Evolutionary conservation across 768 basidiomycete genomes (phyloP).

Genomic region (Clathrus columnatus): DNA sequence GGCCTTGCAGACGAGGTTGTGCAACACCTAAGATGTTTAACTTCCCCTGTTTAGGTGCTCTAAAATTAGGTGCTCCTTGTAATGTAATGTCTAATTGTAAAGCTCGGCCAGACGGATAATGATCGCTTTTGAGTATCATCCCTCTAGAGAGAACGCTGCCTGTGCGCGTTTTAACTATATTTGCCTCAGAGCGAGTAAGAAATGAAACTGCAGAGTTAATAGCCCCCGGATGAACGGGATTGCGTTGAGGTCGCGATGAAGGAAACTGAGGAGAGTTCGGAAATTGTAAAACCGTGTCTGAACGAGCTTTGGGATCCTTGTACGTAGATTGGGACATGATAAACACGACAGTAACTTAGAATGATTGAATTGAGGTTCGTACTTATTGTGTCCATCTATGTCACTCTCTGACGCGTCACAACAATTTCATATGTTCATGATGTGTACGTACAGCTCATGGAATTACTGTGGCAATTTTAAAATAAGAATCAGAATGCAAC

Average conservation of each 20-base stretch:
- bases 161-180: conserved; percentile 71
- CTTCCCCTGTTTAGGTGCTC: conserved; percentile 66
- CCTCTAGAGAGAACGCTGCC: conserved; percentile 82
- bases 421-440: too few species aligned
- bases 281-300: too few species aligned
- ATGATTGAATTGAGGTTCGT: too few species aligned
- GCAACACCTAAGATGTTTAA: conserved; percentile 94
- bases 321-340: too few species aligned
- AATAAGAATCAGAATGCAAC: too few species aligned
- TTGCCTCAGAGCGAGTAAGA: conserved; percentile 36
- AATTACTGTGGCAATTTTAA: too few species aligned
- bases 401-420: too few species aligned
- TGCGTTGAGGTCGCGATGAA: neutral
- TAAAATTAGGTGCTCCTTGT: conserved; percentile 93
- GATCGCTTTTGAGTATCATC: conserved; percentile 92
- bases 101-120: conserved; percentile 80
- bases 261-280: too few species aligned
- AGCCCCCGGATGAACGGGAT: neutral
- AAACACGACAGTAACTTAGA: too few species aligned
- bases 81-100: conserved; percentile 86
- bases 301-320: too few species aligned
- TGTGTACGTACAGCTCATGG: too few species aligned
- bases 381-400: too few species aligned
- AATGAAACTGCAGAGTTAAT: neutral
- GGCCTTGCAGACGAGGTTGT: conserved; percentile 87